Evolutionary conservation across 352 stramenopile species (phyloP).

Genomic region (Elongisporangium undulatum): DNA sequence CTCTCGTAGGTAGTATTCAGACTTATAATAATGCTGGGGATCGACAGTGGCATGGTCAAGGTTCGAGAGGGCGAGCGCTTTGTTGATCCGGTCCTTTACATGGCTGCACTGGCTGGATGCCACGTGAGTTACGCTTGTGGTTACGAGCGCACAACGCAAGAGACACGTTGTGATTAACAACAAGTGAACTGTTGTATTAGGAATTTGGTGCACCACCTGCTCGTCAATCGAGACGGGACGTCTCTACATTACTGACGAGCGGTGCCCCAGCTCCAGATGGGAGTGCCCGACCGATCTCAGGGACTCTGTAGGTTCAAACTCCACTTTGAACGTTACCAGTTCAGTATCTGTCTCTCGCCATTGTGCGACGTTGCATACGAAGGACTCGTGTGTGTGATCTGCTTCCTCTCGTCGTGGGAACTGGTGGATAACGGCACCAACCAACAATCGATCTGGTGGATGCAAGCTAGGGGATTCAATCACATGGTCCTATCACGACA

Average conservation of each 20-base stretch:
- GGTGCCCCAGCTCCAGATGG: neutral
- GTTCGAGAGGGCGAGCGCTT: neutral
- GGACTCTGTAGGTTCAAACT: neutral
- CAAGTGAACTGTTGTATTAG: neutral
- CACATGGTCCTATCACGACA: neutral
- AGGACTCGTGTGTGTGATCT: too few species aligned
- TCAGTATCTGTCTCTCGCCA: too few species aligned
- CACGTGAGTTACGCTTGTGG: neutral
- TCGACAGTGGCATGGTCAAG: neutral
- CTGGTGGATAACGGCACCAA: neutral
- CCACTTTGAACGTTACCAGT: too few species aligned
- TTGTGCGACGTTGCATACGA: too few species aligned
- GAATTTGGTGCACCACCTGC: too few species aligned
- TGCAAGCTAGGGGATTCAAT: neutral
- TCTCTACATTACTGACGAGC: neutral
- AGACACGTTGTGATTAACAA: neutral
- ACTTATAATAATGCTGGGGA: neutral
- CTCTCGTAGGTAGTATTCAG: too few species aligned
- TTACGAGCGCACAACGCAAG: neutral
- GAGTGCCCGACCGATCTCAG: neutral
- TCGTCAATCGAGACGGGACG: too few species aligned
- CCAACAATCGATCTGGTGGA: neutral
- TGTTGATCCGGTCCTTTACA: neutral
- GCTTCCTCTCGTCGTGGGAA: too few species aligned
- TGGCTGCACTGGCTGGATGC: neutral